Base-by-base conservation (phyloP, 345 rosid species). In the Salix koriyanagi region DNA sequence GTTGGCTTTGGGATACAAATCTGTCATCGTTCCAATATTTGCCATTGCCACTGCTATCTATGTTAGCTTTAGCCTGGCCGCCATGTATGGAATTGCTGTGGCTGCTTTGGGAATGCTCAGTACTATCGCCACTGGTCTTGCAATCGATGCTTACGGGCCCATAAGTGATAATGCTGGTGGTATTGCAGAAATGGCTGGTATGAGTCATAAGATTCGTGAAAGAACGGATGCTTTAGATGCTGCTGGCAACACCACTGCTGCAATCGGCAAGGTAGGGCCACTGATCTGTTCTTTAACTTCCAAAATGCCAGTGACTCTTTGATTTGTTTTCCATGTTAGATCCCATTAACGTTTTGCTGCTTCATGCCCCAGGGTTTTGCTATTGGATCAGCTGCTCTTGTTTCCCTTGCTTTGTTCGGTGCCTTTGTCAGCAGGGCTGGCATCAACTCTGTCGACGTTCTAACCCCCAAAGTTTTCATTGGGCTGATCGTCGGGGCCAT, bases 101-200 rank as follows among this genome's bases (percentile, higher is more conserved):
- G 84, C 92, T 71, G 91, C 92, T 28, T 80, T 90, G 68, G 94
- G 92, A 72, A 90, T 90, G 94, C 89, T 90, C 32, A 90, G 94
- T 19, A 90, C 92, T 0, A 89, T 87, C 8, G 91, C 94, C 48
- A 90, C 92, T 0, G 88, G 92, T 14, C 92, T 87, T 7, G 86
- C 89, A 3, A 90, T 90, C 46, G 92, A 90, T 26, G 94, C 94
- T 58, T 89, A 90, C 23, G 92, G 94, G 61, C 92, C 94, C 21
- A 89, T 90, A 60, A 89, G 94, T 44, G 94, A 84, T 77, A 90
- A 83, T 67, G 94, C 92, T 21, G 94, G 92, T 1, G 91, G 94
- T 10, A 89, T 90, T 15, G 90, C 90, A 0, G 92, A 90, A 78
- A 90, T 88, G 94, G 89, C 91, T 2, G 85, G 94, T 46, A 90